Evolutionary conservation across 202 grass and related monocot genomes (phyloP), one percentile per base, ranked within the genome.

Genomic region (Zizania palustris): DNA sequence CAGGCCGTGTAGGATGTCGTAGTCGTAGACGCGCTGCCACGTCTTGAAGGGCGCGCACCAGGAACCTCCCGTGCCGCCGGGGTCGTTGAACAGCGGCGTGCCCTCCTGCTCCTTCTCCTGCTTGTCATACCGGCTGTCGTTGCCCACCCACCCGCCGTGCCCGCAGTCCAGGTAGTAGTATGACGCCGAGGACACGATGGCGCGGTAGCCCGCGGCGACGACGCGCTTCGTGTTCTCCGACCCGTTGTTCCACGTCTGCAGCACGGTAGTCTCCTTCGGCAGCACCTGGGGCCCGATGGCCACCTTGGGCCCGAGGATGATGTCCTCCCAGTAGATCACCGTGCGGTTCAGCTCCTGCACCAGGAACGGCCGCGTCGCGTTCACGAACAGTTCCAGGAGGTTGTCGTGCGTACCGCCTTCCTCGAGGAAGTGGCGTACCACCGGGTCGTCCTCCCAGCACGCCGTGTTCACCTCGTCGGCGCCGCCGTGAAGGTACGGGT

Each of bases 141-240:
- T 98, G 60, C 91, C 87, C 3, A 93, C 37, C 95, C 95, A 98
- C 8, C 88, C 91, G 48, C 95, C 95, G 74, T 86, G 83, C 8
- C 95, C 95, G 87, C 91, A 98, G 87, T 98, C 95, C 21, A 98
- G 88, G 78, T 98, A 98, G 82, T 98, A 98, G 86, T 94, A 98
- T n/a, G 90, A 60, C 76, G 70, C 80, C 6, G 95, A 98, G 15
- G 95, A 98, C 1, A 98, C 95, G 75, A 98, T 87, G 34, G 62
- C 95, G 55, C 89, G 91, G 77, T 94, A 98, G 1, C 95, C 91
- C 0, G 95, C 95, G 9, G 83, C 66, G 4, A 88, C 89, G 54
- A 98, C 80, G 50, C 85, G 84, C 88, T 98, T 98, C n/a, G 95
- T 98, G 95, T 98, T 98, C 36, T 78, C 80, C 2, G 95, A 79